Evolutionary conservation across 1,284 basidiomycete genomes (phyloP), one percentile per base, ranked within the genome.

Genomic region (Leccinum insolens): DNA sequence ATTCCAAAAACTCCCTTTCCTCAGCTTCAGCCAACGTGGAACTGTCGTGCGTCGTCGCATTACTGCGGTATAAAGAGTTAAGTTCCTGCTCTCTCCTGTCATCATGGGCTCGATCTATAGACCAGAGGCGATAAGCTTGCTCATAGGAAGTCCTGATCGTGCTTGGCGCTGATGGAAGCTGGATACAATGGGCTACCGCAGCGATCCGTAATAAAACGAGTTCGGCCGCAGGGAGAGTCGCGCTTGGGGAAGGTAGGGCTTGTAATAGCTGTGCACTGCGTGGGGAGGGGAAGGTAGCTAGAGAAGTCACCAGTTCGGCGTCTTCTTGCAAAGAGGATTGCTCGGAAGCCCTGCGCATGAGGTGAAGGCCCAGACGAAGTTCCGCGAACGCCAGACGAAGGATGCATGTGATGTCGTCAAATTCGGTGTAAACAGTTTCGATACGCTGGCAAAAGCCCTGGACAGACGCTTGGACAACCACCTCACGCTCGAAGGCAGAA

Each of bases 61-160:
- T 89, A 65, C 85, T 84, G 52, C 92, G 91, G 83, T 98, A 99
- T 20, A 99, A 79, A 62, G 93, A 93, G 39, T 88, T 87, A 0
- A 89, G 86, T 44, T 89, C 89, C 52, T 87, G 86, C 49, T 88
- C 87, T 20, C 82, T 85, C 71, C 93, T 86, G 59, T 88, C 85
- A 69, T 91, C 89, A 68, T 88, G 88, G 34, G 89, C 88, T 55
- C 89, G 88, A 74, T 98, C 93, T 44, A 92, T 88, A 41, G 89
- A 84, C 96, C 96, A 99, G 8, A 97, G 84, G 22, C 89, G 85
- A 67, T 90, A 86, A 1, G 91, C 83, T 72, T 92, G 89, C 67
- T 95, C 91, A 74, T 95, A 96, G 8, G 86, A 77, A 3, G 75
- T 75, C 59, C 87, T 82, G 17, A 94, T 62, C 5, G 71, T 62